These are phyloP conservation scores for Podospora tetraspora DNA, from an alignment of 495 filamentous ascomycete species.

Conservation along the genomic window DNA sequence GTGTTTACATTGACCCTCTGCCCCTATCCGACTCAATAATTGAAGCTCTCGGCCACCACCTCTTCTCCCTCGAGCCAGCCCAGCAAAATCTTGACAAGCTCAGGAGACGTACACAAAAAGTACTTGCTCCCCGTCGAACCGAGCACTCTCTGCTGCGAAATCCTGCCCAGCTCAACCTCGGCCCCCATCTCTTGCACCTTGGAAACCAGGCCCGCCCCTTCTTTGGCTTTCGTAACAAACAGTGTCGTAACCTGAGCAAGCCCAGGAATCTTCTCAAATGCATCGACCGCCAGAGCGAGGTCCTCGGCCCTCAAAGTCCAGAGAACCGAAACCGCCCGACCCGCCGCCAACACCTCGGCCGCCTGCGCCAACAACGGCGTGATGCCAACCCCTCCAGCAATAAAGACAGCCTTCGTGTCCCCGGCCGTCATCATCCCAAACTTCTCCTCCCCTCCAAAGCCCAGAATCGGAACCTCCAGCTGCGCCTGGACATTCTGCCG, in stretches of 20 bases:
- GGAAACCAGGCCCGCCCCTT: slow-evolving; percentile 23
- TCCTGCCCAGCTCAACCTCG: slow-evolving; percentile 44
- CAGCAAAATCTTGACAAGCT: slow-evolving; percentile 51
- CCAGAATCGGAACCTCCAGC: slow-evolving; percentile 61
- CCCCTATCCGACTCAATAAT: slow-evolving; percentile 44
- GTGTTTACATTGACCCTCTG: not conserved
- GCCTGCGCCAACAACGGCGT: slow-evolving; percentile 69
- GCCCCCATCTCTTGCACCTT: slow-evolving; percentile 35
- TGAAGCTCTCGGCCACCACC: slow-evolving; percentile 65
- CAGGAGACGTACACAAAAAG: slow-evolving; percentile 61
- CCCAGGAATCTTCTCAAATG: slow-evolving; percentile 46
- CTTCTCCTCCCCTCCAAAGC: slow-evolving; percentile 61
- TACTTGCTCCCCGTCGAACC: slow-evolving; percentile 46
- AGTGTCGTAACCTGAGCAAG: slow-evolving; percentile 50
- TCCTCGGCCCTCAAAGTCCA: slow-evolving; percentile 63
- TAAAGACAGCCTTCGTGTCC: slow-evolving; percentile 43
- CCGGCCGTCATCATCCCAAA: slow-evolving; percentile 25
- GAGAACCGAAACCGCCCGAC: slow-evolving; percentile 45
- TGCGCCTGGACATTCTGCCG: slow-evolving; percentile 44
- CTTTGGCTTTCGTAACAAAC: slow-evolving; percentile 51
- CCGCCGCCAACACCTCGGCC: slow-evolving; percentile 35
- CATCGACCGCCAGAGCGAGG: slow-evolving; percentile 55
- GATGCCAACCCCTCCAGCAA: slow-evolving; percentile 76
- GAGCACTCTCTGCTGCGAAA: slow-evolving; percentile 52
- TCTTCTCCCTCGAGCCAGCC: slow-evolving; percentile 60